These are phyloP conservation scores for Urtica urens DNA, from an alignment of 306 rosid species.

Conservation along the genomic window DNA sequence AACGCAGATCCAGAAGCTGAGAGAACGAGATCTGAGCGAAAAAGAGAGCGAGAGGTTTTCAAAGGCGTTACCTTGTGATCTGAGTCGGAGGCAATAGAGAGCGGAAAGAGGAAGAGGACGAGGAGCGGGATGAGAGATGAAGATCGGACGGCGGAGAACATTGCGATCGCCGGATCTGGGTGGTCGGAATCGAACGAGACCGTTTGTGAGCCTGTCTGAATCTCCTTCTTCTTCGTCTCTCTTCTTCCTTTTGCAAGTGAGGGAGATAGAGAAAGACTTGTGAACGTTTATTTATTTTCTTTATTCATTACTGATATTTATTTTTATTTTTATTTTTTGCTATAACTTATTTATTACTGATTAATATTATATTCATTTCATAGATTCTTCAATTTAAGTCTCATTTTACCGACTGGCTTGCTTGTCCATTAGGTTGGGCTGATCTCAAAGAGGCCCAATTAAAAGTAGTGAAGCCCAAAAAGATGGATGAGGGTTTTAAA, in stretches of 20 bases:
- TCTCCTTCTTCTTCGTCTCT: not conserved
- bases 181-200: not conserved
- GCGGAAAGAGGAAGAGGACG: slow-evolving; percentile 23
- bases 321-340: not conserved
- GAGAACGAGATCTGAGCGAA: slow-evolving; percentile 28
- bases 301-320: too few species aligned
- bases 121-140: slow-evolving; percentile 16
- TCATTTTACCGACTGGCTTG: too few species aligned
- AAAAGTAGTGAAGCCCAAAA: too few species aligned
- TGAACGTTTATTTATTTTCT: not conserved
- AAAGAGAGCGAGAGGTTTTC: not conserved
- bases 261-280: slow-evolving; percentile 5
- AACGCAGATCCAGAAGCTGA: not conserved
- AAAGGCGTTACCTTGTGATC: slow-evolving; percentile 68
- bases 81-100: slow-evolving; percentile 60
- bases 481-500: too few species aligned
- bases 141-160: slow-evolving; percentile 63
- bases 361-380: too few species aligned
- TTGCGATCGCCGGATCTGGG: slow-evolving; percentile 47
- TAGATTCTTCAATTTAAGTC: too few species aligned
- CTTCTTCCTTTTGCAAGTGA: not conserved
- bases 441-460: too few species aligned
- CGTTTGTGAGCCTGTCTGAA: slow-evolving; percentile 4
- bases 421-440: too few species aligned
- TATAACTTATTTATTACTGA: too few species aligned